Percentiles rank a stretch among this genome's conserved stretches.
phyloP scores from a whole-genome alignment of 139 green algal genomes.

The Coccomyxa sp. region DNA sequence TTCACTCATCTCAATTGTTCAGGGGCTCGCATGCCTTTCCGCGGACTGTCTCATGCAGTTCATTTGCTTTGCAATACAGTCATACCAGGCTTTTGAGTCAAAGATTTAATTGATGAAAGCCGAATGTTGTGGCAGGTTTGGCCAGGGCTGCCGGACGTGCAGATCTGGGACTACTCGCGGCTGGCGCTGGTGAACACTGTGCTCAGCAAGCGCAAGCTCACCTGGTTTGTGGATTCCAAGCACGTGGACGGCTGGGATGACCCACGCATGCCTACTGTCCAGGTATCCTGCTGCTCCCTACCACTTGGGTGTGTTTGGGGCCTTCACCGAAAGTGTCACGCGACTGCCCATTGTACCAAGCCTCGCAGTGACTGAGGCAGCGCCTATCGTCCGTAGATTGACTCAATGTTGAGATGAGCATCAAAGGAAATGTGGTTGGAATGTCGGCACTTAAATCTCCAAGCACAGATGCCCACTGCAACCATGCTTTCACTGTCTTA shows the following conservation, averaged over 20 bases:
- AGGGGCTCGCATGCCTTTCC: too few species aligned
- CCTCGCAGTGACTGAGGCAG: neutral
- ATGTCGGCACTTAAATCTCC: too few species aligned
- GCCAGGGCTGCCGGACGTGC: conserved; percentile 74
- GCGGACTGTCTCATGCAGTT: too few species aligned
- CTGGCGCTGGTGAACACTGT: conserved; percentile 76
- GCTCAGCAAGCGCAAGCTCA: conserved; percentile 96
- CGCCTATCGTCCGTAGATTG: neutral
- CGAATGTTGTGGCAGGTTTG: conserved; percentile 34
- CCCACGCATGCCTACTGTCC: conserved; percentile 96
- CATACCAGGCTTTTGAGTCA: too few species aligned
- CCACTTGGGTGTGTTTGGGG: neutral
- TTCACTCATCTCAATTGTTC: too few species aligned
- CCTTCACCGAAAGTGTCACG: neutral
- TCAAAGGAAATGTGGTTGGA: too few species aligned
- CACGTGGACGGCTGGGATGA: conserved; percentile 91
- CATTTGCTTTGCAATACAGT: too few species aligned
- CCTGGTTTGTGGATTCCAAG: conserved; percentile 86
- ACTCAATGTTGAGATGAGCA: neutral
- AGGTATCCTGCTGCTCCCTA: conserved; percentile 18
- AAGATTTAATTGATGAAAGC: too few species aligned
- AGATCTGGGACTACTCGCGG: conserved; percentile 95
- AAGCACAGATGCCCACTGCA: too few species aligned
- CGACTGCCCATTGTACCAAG: too few species aligned
- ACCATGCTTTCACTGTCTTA: too few species aligned